Base-by-base conservation (phyloP, 2,329 filamentous ascomycete genomes). In the Colletotrichum simmondsii region DNA sequence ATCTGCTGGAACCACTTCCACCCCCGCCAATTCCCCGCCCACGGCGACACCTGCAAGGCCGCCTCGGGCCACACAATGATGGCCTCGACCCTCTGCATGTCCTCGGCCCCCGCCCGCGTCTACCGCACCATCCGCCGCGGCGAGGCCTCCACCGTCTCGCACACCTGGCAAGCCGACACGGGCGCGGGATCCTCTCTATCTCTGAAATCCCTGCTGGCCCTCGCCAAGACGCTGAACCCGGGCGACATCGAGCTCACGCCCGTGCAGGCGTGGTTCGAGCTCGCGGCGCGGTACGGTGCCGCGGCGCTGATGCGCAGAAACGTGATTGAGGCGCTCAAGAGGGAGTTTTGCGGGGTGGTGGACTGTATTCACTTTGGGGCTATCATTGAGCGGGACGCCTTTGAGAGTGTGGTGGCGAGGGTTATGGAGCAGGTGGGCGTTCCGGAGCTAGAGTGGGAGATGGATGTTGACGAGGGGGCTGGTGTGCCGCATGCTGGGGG, bases 251-350 rank as follows among this genome's bases (percentile, higher is more conserved):
- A 89, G 77, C 77, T 89, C 52, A 84, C 87, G 32, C 87, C 87
- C 19, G 85, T 89, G 30, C 87, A 89, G 79, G 87, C 84, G 1
- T 89, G 87, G 87, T 89, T 89, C 77, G 87, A 89, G 81, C 82
- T 89, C 30, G 83, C 83, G 28, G 77, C 74, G 4, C 77, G 80
- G 49, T 88, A 85, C 75, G 83, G 84, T 26, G 74, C 79, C n/a
- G 81, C 75, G 12, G 65, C 81, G 19, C 79, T 87, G n/a, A 77
- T 86, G 64, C 77, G 81, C 58, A 68, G 67, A 0, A 76, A 76
- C 26, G 77, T 82, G 46, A 75, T 88, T 53, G 82, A 81, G 11
- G 62, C 65, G 30, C 78, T 89, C 61, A 81, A 83, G 77, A 72
- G 77, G 5, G 86, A 84, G 75, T 80, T 89, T 6, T 80, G 80